Evolutionary conservation across 257 asterid species (phyloP), one percentile per base, ranked within the genome.

Genomic region (Nicotiana undulata): DNA sequence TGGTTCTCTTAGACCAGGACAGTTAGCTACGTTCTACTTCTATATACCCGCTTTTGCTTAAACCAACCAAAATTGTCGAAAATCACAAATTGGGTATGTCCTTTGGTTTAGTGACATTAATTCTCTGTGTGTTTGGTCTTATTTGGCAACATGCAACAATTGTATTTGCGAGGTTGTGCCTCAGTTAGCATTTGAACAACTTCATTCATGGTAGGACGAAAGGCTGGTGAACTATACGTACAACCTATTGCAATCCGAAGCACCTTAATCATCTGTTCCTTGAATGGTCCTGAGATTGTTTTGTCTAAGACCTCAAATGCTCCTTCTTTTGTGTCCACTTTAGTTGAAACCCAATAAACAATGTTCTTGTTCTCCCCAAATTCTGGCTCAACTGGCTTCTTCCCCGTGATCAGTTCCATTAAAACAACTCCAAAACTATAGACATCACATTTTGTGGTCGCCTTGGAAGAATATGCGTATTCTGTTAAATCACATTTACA

Each of bases 371-470:
- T 93, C 82, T 95, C 99, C 3, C 99, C 99, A 13, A 87, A 93
- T 82, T 90, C 95, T 0, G 88, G 83, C 88, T 93, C 98, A 63
- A 95, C 95, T 0, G 97, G 92, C 86, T 89, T 92, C 84, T 90
- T 95, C 81, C 98, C 98, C 0, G 98, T 95, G 51, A 95, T 84
- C 28, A 93, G 82, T 37, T 95, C 98, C 97, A 95, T 82, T 6
- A 95, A 83, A 4, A 95, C 97, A 0, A 95, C 97, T 40, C 99
- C 98, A 6, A 92, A 95, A 64, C 98, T 93, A 90, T 93, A 95
- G 8, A 95, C 98, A n/a, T 95, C 99, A 29, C 98, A 92, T 70
- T 89, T 95, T n/a, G 94, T 91, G 3, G 97, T 92, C 4, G 98
- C 97, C 90, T 92, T 95, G 61, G 97, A 91, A 16, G 95, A 88